Evolutionary conservation across 495 filamentous ascomycete species (phyloP).

Genomic region (Penicillium lagena): DNA sequence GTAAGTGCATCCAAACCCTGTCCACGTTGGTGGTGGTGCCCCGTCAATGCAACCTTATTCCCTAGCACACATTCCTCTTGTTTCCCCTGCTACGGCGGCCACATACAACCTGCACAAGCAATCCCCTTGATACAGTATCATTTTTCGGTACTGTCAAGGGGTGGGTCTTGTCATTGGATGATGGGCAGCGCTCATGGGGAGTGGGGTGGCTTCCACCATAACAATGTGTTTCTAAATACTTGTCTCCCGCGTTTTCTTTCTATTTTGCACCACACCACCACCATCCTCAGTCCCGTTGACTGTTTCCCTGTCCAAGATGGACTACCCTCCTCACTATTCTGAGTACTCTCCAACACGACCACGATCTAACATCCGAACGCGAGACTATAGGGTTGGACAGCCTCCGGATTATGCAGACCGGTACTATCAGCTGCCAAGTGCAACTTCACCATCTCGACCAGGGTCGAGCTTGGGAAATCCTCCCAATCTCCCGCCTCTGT

Average conservation of each 20-base stretch:
- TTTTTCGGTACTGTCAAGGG: not conserved
- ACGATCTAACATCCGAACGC: conserved; percentile 23
- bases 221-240: not conserved
- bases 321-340: no score
- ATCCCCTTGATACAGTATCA: no score
- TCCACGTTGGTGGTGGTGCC: conserved; percentile 4
- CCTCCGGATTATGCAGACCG: conserved; percentile 13
- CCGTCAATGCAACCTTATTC: conserved; percentile 3
- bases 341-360: conserved; percentile 4
- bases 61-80: conserved; percentile 17
- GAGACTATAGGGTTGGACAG: conserved; percentile 18
- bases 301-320: no score
- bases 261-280: no score
- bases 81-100: conserved; percentile 5
- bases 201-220: no score
- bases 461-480: conserved; percentile 49
- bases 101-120: conserved; percentile 1
- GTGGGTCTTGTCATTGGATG: conserved; percentile 5
- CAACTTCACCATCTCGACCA: conserved; percentile 38
- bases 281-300: no score
- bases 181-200: not conserved
- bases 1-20: conserved; percentile 24
- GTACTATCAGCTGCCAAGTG: conserved; percentile 27
- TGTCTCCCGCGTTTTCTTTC: not conserved
- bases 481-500: conserved; percentile 51